A percentile compares a stretch with the other conserved stretches of the same genome.
Evolutionary conservation across 331 rosid species (phyloP).

Genomic region (Prunus yedoensis): DNA sequence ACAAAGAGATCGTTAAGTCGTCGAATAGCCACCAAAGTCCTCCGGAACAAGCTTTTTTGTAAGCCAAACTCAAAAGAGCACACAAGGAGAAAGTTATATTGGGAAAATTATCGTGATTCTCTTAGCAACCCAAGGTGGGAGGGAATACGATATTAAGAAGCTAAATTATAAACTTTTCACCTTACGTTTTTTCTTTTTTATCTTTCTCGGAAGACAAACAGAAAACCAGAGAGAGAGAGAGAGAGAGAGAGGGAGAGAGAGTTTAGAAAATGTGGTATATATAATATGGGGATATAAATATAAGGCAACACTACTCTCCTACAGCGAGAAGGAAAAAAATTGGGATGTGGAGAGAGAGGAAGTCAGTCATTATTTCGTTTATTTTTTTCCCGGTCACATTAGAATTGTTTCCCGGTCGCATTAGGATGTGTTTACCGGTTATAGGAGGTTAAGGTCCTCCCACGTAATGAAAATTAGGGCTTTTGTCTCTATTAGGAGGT

Average conservation of each 20-base stretch:
- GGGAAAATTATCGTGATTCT: constrained; percentile 38
- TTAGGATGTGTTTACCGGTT: constrained; percentile 37
- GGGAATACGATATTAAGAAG: constrained; percentile 32
- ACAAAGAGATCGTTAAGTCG: constrained; percentile 59
- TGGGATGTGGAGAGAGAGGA: too few relatives aligned
- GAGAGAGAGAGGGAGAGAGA: constrained; percentile 13
- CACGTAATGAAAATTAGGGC: not conserved
- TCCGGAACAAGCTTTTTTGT: constrained; percentile 23
- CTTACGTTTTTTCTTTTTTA: constrained; percentile 15
- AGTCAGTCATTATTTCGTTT: too few relatives aligned
- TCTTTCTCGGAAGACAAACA: constrained; percentile 48
- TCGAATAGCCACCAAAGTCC: constrained; percentile 40
- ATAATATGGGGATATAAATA: not conserved
- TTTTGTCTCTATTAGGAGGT: too few relatives aligned
- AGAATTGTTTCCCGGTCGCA: too few relatives aligned
- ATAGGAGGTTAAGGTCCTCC: constrained; percentile 34
- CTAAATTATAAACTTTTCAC: constrained; percentile 19
- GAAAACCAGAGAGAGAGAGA: constrained; percentile 16
- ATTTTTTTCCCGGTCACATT: constrained; percentile 40
- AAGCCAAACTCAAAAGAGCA: not conserved
- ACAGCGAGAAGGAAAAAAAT: not conserved
- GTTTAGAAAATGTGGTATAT: constrained; percentile 31
- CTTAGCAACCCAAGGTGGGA: constrained; percentile 37
- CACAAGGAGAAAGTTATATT: not conserved
- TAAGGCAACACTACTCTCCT: too few relatives aligned